phyloP scores from a whole-genome alignment of 345 rosid genomes.

The Salix caprea region DNA sequence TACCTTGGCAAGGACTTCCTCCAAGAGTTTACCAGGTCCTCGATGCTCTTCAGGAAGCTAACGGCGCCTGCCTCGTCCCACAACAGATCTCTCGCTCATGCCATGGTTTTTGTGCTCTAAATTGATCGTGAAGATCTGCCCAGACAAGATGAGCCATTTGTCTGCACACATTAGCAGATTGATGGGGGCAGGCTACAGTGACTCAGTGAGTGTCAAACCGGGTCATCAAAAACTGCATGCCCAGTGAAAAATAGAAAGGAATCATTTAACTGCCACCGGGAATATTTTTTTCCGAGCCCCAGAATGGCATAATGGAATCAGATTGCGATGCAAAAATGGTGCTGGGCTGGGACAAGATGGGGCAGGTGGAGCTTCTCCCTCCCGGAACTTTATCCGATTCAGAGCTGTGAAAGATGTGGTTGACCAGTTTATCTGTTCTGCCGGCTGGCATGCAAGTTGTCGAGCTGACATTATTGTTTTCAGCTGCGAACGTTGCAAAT shows the following conservation, averaged over 20 bases:
- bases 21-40: not conserved
- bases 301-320: not conserved
- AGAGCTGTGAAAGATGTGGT: not conserved
- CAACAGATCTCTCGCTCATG: not conserved
- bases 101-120: not conserved
- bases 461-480: not conserved
- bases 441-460: not conserved
- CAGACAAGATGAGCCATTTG: too few species aligned
- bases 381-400: not conserved
- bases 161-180: too few species aligned
- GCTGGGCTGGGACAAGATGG: not conserved
- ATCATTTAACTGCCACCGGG: not conserved
- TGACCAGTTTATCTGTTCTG: not conserved
- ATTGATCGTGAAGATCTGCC: too few species aligned
- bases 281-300: not conserved
- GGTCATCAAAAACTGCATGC: too few species aligned
- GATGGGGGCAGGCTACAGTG: too few species aligned
- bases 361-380: not conserved
- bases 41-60: not conserved
- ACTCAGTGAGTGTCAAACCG: too few species aligned
- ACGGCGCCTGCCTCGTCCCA: not conserved
- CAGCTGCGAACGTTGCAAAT: not conserved
- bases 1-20: not conserved
- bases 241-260: not conserved
- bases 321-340: not conserved